These are phyloP conservation scores for Claviceps paspali DNA, from an alignment of 2,329 filamentous ascomycete genomes.

Conservation along the genomic window DNA sequence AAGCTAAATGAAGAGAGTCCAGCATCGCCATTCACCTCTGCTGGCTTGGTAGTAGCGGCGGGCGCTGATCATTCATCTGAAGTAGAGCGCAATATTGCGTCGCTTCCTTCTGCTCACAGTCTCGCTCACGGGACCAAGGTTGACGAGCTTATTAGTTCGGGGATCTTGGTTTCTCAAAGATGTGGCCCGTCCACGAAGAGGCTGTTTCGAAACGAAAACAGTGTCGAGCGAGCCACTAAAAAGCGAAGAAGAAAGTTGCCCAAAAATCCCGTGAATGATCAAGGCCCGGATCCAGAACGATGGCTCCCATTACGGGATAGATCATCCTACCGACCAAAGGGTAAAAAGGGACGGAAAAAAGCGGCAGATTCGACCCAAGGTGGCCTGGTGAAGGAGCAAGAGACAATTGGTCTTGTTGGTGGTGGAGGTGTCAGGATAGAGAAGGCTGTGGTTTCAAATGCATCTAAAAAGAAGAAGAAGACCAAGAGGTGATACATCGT, in stretches of 20 bases:
- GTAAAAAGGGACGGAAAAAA: constrained; percentile 81
- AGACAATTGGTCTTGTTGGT: constrained; percentile 47
- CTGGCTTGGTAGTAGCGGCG: constrained; percentile 75
- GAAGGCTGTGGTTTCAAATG: constrained; percentile 29
- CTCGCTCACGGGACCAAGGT: constrained; percentile 48
- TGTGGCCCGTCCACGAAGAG: constrained; percentile 33
- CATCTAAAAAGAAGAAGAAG: constrained; percentile 36
- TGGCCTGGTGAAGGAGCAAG: constrained; percentile 61
- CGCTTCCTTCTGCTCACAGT: constrained; percentile 45
- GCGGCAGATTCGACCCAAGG: constrained; percentile 70
- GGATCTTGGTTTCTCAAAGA: constrained; percentile 33
- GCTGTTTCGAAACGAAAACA: constrained; percentile 20
- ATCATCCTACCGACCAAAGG: constrained; percentile 77
- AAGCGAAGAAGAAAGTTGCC: constrained; percentile 49
- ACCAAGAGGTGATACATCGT: constrained; percentile 31
- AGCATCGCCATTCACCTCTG: constrained; percentile 54
- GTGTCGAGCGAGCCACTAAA: constrained; percentile 29
- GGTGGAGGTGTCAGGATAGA: constrained; percentile 52
- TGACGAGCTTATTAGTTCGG: constrained; percentile 46
- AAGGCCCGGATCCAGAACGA: constrained; percentile 74
- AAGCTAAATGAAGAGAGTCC: constrained; percentile 50
- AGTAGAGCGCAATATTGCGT: constrained; percentile 36
- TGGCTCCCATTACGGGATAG: constrained; percentile 87
- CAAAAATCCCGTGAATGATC: constrained; percentile 60
- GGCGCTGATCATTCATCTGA: constrained; percentile 45